A percentile compares a stretch with the other conserved stretches of the same genome.
Evolutionary conservation across 352 stramenopile species (phyloP).

Genomic region (Globisporangium paddicum): DNA sequence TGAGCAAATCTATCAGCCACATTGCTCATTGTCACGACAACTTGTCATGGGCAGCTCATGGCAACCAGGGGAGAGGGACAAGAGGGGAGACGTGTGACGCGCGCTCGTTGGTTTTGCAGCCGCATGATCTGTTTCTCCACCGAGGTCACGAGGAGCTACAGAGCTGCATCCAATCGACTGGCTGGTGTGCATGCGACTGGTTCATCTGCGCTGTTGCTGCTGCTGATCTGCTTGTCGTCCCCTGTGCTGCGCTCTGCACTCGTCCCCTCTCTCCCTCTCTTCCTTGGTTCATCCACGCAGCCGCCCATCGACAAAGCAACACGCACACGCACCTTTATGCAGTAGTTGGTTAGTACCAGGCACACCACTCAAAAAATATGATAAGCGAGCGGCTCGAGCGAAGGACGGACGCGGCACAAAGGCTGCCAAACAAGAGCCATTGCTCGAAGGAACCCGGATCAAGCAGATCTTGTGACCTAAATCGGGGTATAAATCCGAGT

Average conservation of each 20-base stretch:
- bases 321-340: slow-evolving; percentile 17
- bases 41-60: too few species aligned
- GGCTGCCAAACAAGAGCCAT: slow-evolving; percentile 2
- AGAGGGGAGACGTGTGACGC: too few species aligned
- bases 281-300: neutral
- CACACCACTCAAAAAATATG: slow-evolving; percentile 71
- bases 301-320: neutral
- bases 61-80: neutral
- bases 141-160: neutral
- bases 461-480: neutral
- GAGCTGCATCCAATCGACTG: neutral
- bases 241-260: neutral
- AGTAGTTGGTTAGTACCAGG: slow-evolving; percentile 60
- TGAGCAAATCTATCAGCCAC: slow-evolving; percentile 1
- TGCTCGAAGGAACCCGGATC: neutral
- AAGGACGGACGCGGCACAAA: slow-evolving; percentile 1
- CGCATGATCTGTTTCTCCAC: neutral
- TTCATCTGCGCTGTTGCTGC: neutral
- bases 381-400: slow-evolving; percentile 3
- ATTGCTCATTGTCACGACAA: neutral
- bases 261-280: neutral
- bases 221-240: neutral
- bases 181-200: neutral
- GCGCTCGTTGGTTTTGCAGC: too few species aligned
- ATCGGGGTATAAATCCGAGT: slow-evolving; percentile 4